These are phyloP conservation scores for Nakaseomyces nivariensis DNA, from an alignment of 1,139 yeast species.

Conservation along the genomic window DNA sequence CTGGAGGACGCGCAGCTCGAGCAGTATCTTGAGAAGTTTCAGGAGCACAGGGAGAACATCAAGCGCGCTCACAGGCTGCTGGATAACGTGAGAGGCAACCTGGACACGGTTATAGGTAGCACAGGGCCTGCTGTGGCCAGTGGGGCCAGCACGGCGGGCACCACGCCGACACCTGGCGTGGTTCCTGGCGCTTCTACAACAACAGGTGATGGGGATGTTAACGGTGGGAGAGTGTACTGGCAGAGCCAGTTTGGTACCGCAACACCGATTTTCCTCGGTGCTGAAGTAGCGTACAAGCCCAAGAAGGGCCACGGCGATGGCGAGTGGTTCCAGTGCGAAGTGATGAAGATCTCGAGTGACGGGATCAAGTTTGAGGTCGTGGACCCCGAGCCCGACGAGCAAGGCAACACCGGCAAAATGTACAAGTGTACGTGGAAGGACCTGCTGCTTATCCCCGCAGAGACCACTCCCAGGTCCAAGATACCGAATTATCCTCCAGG, in stretches of 20 bases:
- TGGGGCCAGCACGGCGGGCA: not conserved
- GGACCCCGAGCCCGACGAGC: conserved; percentile 97
- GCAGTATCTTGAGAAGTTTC: conserved; percentile 34
- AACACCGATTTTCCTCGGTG: conserved; percentile 53
- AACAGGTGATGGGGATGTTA: not conserved
- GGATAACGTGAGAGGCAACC: conserved; percentile 29
- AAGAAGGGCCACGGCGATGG: conserved; percentile 53
- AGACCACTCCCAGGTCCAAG: conserved; percentile 32
- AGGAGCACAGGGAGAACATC: conserved; percentile 47
- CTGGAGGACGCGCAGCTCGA: conserved; percentile 34
- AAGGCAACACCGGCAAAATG: conserved; percentile 78
- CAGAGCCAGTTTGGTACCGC: conserved; percentile 43
- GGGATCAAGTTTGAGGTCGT: conserved; percentile 73
- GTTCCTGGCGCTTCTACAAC: not conserved
- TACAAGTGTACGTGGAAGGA: conserved; percentile 80
- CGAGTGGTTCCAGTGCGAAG: conserved; percentile 97
- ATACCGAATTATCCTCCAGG: conserved; percentile 61
- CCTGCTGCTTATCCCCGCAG: conserved; percentile 60
- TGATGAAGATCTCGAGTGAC: conserved; percentile 64
- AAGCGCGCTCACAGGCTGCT: conserved; percentile 44
- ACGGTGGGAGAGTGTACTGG: conserved; percentile 29
- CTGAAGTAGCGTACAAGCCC: conserved; percentile 84
- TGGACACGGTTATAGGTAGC: conserved; percentile 20
- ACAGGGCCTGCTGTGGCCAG: not conserved
- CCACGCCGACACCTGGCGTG: conserved; percentile 4